phyloP scores from a whole-genome alignment of 2,329 filamentous ascomycete species.

The Epichloe glyceriae region DNA sequence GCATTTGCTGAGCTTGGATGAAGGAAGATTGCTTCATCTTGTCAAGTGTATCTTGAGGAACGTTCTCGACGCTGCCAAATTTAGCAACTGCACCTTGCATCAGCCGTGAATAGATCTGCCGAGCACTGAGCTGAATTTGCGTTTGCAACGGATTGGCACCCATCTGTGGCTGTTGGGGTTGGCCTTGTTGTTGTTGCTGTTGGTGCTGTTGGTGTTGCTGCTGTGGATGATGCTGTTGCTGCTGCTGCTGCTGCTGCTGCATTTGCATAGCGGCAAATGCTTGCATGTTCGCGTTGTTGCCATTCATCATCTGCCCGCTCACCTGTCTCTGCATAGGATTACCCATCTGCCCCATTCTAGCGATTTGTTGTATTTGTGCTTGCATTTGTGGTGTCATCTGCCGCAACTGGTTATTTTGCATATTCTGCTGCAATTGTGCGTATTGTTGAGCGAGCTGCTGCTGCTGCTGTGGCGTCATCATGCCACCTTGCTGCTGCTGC shows the following conservation, averaged over 20 bases:
- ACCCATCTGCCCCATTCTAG: conserved; percentile 23
- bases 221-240: conserved; percentile 19
- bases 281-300: conserved; percentile 27
- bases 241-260: conserved; percentile 21
- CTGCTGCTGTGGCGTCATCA: conserved; percentile 27
- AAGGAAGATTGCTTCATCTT: conserved; percentile 31
- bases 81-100: conserved; percentile 21
- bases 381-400: conserved; percentile 27
- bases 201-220: conserved; percentile 3
- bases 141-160: conserved; percentile 16
- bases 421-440: conserved; percentile 28
- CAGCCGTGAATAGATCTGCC: conserved; percentile 26
- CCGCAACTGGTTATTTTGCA: conserved; percentile 23
- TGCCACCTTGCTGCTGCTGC: conserved; percentile 23
- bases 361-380: conserved; percentile 25
- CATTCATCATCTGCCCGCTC: conserved; percentile 28
- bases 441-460: conserved; percentile 32
- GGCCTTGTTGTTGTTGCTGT: conserved; percentile 17
- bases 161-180: conserved; percentile 20
- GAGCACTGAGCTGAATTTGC: conserved; percentile 21
- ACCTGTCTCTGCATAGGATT: conserved; percentile 26
- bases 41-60: conserved; percentile 32
- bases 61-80: conserved; percentile 29
- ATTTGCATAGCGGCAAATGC: conserved; percentile 24
- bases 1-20: conserved; percentile 23